Base-by-base conservation (phyloP, 2,329 filamentous ascomycete genomes). In the Acrocalymma vagum region DNA sequence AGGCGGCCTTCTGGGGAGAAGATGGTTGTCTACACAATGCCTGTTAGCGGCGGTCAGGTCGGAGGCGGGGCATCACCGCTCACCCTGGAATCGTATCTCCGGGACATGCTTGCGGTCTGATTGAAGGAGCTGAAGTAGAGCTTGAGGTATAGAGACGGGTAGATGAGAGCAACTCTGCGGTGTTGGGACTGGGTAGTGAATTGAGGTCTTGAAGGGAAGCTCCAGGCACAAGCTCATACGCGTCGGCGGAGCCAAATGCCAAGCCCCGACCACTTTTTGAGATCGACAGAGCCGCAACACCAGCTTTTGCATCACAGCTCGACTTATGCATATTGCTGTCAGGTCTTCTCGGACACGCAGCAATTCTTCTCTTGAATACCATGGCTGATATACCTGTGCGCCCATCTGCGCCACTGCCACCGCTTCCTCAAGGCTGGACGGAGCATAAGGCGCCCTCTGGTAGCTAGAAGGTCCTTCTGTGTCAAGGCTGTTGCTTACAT, bases 1-100 rank as follows among this genome's bases (percentile, higher is more conserved):
- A 99, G 84, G 68, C 94, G 92, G 54, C 94, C 94, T 78, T 99
- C 94, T 46, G 94, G 94, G 48, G 94, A 99, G 85, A 99, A 99
- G 83, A 99, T 99, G 71, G 94, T 99, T 63, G 94, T 99, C 92
- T 96, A 63, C 15, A 40, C 34, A 34, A 29, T n/a, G 15, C 17
- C 14, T 20, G 60, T 65, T 60, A 63, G 63, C 53, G 26, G 40
- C 25, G 20, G 17, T 38, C 37, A 22, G 21, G 35, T n/a, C 20
- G 18, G 45, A 26, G 36, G 52, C 34, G 14, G 23, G 32, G 35
- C 38, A 14, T 28, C 33, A 32, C 27, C 41, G 77, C 86, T 73
- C 81, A 96, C 92, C 79, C 92, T 85, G 67, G 92, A 95, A 85
- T 96, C 92, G 79, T 96, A 96, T 80, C 92, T 87, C 78, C 92